Percentiles rank a stretch among this genome's conserved stretches.
These are phyloP conservation scores for Platanus orientalis DNA, from an alignment of 164 flowering plant genomes.

Conservation along the genomic window DNA sequence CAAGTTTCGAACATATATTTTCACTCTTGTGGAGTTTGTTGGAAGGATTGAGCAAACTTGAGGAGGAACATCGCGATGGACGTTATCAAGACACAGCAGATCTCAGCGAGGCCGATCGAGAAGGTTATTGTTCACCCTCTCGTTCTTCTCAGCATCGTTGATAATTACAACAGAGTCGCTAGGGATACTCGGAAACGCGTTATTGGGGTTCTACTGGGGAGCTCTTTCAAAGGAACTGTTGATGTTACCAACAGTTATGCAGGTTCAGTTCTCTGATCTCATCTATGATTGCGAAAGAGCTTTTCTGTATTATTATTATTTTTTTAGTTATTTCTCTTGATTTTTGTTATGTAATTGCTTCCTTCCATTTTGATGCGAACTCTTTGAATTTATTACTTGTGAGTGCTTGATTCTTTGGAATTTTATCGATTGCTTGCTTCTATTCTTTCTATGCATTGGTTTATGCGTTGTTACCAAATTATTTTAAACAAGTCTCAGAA, in stretches of 20 bases:
- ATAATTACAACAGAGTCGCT: conserved; percentile 88
- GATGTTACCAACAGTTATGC: conserved; percentile 95
- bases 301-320: not conserved
- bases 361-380: not conserved
- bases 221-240: conserved; percentile 72
- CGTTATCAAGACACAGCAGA: conserved; percentile 85
- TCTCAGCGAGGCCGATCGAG: conserved; percentile 68
- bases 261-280: conserved; percentile 31
- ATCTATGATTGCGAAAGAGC: not conserved
- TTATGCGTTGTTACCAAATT: not conserved
- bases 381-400: no score
- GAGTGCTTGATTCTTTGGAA: no score
- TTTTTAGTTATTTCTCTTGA: not conserved
- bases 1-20: no score
- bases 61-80: conserved; percentile 41
- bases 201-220: conserved; percentile 84
- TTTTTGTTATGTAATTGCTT: no score
- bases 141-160: conserved; percentile 92
- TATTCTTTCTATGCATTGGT: not conserved
- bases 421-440: not conserved
- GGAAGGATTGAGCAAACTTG: not conserved
- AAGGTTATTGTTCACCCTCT: conserved; percentile 91
- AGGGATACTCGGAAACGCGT: conserved; percentile 83
- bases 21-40: no score
- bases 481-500: not conserved